Evolutionary conservation across 345 rosid species (phyloP).

Genomic region (Ricinus communis): DNA sequence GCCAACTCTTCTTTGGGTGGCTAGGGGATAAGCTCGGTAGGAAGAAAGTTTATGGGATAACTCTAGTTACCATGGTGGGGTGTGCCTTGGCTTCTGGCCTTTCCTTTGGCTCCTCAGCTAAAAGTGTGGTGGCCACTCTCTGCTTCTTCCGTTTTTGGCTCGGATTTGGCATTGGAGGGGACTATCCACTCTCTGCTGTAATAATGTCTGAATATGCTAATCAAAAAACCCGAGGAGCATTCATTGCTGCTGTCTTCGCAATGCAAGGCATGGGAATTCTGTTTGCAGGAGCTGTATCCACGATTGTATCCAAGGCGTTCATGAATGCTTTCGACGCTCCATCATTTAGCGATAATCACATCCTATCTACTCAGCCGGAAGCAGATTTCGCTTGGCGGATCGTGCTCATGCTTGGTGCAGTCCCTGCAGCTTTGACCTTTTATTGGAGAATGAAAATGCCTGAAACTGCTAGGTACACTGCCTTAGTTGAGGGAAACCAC

Average conservation of each 20-base stretch:
- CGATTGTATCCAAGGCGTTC: conserved; percentile 51
- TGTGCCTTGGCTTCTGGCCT: conserved; percentile 71
- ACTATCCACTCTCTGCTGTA: conserved; percentile 77
- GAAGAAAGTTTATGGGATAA: conserved; percentile 74
- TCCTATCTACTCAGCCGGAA: conserved; percentile 56
- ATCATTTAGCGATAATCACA: conserved; percentile 14
- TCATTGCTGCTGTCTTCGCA: conserved; percentile 74
- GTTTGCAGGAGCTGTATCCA: conserved; percentile 59
- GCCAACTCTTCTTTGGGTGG: conserved; percentile 70
- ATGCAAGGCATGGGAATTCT: conserved; percentile 75
- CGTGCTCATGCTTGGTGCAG: conserved; percentile 73
- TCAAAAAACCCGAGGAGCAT: conserved; percentile 66
- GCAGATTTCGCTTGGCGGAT: conserved; percentile 70
- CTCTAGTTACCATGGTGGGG: conserved; percentile 70
- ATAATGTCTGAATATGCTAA: conserved; percentile 81
- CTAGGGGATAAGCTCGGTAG: conserved; percentile 79
- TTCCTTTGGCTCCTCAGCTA: conserved; percentile 51
- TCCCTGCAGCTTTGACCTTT: conserved; percentile 70
- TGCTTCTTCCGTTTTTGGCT: conserved; percentile 93
- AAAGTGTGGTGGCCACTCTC: conserved; percentile 47
- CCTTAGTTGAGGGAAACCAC: conserved; percentile 59
- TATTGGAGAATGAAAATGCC: conserved; percentile 88
- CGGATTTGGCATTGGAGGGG: conserved; percentile 82
- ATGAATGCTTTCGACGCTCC: conserved; percentile 30
- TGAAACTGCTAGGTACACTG: conserved; percentile 74